Evolutionary conservation across 768 basidiomycete species (phyloP), one percentile per base, ranked within the genome.

Genomic region (Tricholoma saponaceum): DNA sequence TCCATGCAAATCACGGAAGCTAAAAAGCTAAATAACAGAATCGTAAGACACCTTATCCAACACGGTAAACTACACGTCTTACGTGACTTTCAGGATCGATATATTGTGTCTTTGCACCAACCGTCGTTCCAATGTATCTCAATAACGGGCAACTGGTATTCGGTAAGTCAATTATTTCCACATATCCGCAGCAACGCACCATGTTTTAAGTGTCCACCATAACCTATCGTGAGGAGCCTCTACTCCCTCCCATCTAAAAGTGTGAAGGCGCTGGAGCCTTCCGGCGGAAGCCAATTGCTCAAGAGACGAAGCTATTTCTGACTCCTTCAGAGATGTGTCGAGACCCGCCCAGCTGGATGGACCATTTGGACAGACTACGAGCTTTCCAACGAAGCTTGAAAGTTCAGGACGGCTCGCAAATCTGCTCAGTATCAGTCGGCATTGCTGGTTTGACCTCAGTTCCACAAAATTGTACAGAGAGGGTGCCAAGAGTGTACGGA

Each of bases 171-270:
- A 23, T 30, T n/a, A 16, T 30, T 51, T 18, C 6, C 2, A 23
- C 20, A n/a, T 50, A 52, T 22, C n/a, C 6, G 7, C 18, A 7
- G 3, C 39, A 16, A 52, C 43, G 43, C 51, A 64, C 62, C 55
- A 56, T 44, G 54, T 54, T 8, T 57, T 58, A n/a, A 66, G 55
- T 26, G 35, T 37, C 16, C 57, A 53, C 64, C 64, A 66, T 14
- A 66, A 51, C 5, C 51, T 58, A 54, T 65, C 62, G 30, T 26
- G 52, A 28, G 64, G 64, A 25, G 56, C 59, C 39, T 62, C 61
- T 59, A 55, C n/a, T 20, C 64, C 62, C 32, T 64, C 59, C 64
- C 60, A 66, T 25, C 50, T 56, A 37, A 66, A 66, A 13, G 54
- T 58, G 16, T 56, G 52, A 8, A 64, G 52, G 33, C 55, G 28